Evolutionary conservation across 345 rosid species (phyloP), one percentile per base, ranked within the genome.

Genomic region (Syzygium oleosum): DNA sequence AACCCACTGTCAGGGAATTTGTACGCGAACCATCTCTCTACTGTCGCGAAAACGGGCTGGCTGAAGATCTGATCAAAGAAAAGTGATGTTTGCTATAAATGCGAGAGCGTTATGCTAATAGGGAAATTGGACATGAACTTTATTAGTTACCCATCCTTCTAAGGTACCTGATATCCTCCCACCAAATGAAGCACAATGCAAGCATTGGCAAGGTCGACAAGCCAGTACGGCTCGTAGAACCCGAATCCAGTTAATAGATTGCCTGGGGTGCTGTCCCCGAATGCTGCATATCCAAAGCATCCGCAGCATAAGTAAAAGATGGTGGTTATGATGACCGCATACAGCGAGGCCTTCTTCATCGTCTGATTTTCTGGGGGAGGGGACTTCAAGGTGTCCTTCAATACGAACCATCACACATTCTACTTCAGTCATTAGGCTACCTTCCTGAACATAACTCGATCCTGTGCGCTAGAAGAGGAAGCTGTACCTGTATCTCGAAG

Each of bases 181-280:
- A 92, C 59, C 31, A 94, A 85, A 89, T 94, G 95, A 86, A 91
- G 56, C 25, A 93, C 90, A 16, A 94, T 88, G 88, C 90, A 91
- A 17, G 94, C 92, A 54, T 94, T 93, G 7, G 94, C 95, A 1
- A 94, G 86, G 85, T 92, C 93, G 17, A 94, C 65, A 9, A 94
- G 93, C 95, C 95, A 94, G 52, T 91, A 92, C 0, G 94, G 93
- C 65, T 93, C 94, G 2, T 90, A 90, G 91, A 92, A 93, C 46
- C 94, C 94, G 17, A 93, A 92, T 2, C 93, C 94, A 21, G 94
- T 92, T 84, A 94, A 84, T 73, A 94, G 90, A 88, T 94, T 94
- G 53, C 95, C 94, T 2, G 94, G 94, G 2, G 94, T 92, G 51
- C 89, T 79, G 12, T 91, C 89, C 46, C 95, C 94, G 2, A 94